These are phyloP conservation scores for Podaxis carcinomalis DNA, from an alignment of 768 basidiomycete genomes.

Conservation along the genomic window DNA sequence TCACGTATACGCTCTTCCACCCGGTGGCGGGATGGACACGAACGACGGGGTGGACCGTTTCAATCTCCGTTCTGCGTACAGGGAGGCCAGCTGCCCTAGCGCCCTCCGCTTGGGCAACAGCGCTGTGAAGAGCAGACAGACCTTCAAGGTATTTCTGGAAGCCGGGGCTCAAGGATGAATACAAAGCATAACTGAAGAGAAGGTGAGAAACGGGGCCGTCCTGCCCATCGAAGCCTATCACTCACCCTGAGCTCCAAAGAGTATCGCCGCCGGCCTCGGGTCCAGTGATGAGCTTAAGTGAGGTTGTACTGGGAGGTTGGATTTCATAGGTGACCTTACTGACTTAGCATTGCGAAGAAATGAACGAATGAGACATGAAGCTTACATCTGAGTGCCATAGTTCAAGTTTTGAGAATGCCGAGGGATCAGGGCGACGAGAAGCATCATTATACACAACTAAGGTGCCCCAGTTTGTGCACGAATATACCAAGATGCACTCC, in stretches of 20 bases:
- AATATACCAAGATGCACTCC: neutral
- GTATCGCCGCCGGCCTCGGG: conserved; percentile 78
- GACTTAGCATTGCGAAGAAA: neutral
- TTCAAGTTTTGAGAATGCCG: conserved; percentile 68
- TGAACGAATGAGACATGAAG: neutral
- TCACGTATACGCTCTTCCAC: conserved; percentile 81
- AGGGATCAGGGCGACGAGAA: conserved; percentile 55
- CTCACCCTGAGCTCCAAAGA: conserved; percentile 75
- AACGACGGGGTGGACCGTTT: conserved; percentile 75
- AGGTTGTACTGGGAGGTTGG: conserved; percentile 78
- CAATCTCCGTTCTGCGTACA: conserved; percentile 65
- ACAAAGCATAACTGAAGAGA: conserved; percentile 63
- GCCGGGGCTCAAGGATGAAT: conserved; percentile 73
- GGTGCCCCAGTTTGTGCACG: neutral
- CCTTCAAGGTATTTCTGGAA: conserved; percentile 77
- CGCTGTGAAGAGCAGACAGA: conserved; percentile 70
- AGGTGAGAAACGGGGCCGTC: neutral
- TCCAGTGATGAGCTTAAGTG: conserved; percentile 66
- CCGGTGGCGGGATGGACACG: conserved; percentile 83
- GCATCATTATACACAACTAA: conserved; percentile 70
- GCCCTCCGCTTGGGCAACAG: conserved; percentile 73
- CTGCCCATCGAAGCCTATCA: neutral
- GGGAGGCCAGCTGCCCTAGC: conserved; percentile 63
- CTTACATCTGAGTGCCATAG: conserved; percentile 79
- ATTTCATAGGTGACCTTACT: conserved; percentile 68